These are phyloP conservation scores for Geopyxis carbonaria DNA, from an alignment of 495 filamentous ascomycete genomes.

Conservation along the genomic window DNA sequence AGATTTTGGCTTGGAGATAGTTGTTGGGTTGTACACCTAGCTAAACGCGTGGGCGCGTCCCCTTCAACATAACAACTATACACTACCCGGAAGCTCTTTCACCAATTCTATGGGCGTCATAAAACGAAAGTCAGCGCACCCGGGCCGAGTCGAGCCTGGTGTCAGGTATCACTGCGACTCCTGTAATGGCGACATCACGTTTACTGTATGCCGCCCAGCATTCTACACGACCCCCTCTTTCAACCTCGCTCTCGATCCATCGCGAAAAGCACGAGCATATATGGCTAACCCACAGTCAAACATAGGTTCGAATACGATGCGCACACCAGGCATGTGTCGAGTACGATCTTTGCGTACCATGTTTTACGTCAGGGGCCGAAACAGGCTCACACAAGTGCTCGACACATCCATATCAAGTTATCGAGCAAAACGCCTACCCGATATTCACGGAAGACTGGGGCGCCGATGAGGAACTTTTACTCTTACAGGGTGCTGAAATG, in stretches of 20 bases:
- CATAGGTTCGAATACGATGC: slow-evolving; percentile 83
- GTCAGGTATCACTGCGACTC: slow-evolving; percentile 93
- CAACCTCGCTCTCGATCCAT: slow-evolving; percentile 1
- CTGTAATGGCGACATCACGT: slow-evolving; percentile 87
- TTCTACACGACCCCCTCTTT: slow-evolving; percentile 2
- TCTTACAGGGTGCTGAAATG: slow-evolving; percentile 91
- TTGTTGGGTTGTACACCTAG: too few species aligned
- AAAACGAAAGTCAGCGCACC: slow-evolving; percentile 79
- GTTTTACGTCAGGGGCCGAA: slow-evolving; percentile 63
- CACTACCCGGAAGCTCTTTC: too few species aligned
- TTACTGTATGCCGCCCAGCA: slow-evolving; percentile 49
- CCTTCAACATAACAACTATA: too few species aligned
- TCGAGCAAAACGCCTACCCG: slow-evolving; percentile 93
- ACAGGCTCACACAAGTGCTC: slow-evolving; percentile 69
- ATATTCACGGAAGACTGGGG: slow-evolving; percentile 94
- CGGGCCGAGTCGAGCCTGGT: slow-evolving; percentile 68
- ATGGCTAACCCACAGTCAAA: not conserved
- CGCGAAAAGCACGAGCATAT: slow-evolving; percentile 7
- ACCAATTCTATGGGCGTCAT: slow-evolving; percentile 71
- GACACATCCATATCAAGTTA: slow-evolving; percentile 77
- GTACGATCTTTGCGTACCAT: slow-evolving; percentile 93
- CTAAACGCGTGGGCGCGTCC: too few species aligned
- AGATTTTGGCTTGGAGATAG: too few species aligned
- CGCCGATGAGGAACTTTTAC: slow-evolving; percentile 81
- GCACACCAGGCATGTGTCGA: slow-evolving; percentile 67